These are phyloP conservation scores for Gracilaria domingensis DNA, from an alignment of 23 red algal genomes.

Conservation along the genomic window DNA sequence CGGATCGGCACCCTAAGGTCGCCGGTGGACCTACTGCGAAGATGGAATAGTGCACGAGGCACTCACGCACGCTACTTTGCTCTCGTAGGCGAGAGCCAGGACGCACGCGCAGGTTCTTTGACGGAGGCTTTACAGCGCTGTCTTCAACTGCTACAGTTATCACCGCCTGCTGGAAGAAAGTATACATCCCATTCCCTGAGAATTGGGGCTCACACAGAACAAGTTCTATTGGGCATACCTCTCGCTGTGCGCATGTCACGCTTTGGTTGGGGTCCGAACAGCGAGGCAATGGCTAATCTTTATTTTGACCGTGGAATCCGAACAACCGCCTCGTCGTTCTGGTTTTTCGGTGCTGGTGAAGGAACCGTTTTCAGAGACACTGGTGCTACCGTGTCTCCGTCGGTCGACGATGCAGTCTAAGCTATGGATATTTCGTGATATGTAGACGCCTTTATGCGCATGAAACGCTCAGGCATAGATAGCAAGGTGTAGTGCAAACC, in stretches of 20 bases:
- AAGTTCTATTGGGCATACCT: conserved; percentile 5
- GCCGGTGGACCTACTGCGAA: not conserved
- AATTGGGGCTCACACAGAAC: conserved; percentile 23
- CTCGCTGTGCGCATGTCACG: conserved; percentile 1
- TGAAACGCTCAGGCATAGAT: too few relatives aligned
- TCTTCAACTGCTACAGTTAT: not conserved
- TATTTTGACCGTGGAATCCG: conserved; percentile 42
- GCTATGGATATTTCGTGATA: too few relatives aligned
- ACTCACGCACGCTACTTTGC: conserved; percentile 30
- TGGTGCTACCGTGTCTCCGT: too few relatives aligned
- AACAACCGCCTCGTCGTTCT: conserved; percentile 16
- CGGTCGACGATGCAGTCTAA: too few relatives aligned
- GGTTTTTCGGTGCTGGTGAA: not conserved
- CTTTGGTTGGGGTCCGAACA: conserved; percentile 12
- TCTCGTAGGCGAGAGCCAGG: not conserved
- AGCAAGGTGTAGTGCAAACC: too few relatives aligned
- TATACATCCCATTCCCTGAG: conserved; percentile 7
- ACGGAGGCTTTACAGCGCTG: not conserved
- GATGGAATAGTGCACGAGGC: not conserved
- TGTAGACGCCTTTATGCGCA: too few relatives aligned
- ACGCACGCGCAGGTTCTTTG: not conserved
- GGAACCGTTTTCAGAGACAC: too few relatives aligned
- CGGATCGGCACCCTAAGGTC: not conserved
- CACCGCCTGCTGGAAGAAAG: not conserved
- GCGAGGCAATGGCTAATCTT: not conserved